Base-by-base conservation (phyloP, 345 rosid genomes). In the Anacardium occidentale region DNA sequence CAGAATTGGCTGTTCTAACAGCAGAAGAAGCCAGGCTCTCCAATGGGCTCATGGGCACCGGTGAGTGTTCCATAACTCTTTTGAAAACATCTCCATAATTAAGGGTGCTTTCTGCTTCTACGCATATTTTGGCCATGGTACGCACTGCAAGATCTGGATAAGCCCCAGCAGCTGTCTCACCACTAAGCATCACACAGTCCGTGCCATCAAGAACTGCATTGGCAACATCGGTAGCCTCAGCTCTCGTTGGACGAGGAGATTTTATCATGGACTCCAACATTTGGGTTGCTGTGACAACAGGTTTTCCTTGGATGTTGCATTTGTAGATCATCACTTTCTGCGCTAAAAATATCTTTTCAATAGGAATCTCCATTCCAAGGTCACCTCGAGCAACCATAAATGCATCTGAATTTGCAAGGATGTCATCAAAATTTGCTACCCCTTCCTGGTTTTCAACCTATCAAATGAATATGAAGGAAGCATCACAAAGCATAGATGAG, bases 251-350 rank as follows among this genome's bases (percentile, higher is more conserved):
- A 1, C 97, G 88, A 15, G 98, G 97, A 67, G 97, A 90, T 77
- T 94, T 94, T 79, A 94, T 94, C 98, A 94, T 94, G 58, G 98
- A 94, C 78, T 94, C 98, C 68, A 94, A 84, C 98, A 94, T 94
- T 68, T 89, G 94, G 62, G 94, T 89, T 0, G 94, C 94, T 3
- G 94, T 89, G 55, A 89, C 94, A 68, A 94, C 98, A 0, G 98
- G 97, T 70, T 94, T 94, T 10, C 98, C 98, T 74, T 91, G 97
- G 75, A 91, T 90, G 83, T 94, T 94, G 81, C 97, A 94, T 82
- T 94, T 94, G 90, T 90, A 92, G 80, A 94, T 86, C 98, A 94
- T 94, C n/a, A 92, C 97, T 74, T 94, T 94, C 87, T 94, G 98
- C 11, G 98, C 98, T 25, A 94, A 76, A 83, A 94, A 94, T 57